These are phyloP conservation scores for Trichosporon sp. DNA, from an alignment of 1,284 basidiomycete species.

Conservation along the genomic window DNA sequence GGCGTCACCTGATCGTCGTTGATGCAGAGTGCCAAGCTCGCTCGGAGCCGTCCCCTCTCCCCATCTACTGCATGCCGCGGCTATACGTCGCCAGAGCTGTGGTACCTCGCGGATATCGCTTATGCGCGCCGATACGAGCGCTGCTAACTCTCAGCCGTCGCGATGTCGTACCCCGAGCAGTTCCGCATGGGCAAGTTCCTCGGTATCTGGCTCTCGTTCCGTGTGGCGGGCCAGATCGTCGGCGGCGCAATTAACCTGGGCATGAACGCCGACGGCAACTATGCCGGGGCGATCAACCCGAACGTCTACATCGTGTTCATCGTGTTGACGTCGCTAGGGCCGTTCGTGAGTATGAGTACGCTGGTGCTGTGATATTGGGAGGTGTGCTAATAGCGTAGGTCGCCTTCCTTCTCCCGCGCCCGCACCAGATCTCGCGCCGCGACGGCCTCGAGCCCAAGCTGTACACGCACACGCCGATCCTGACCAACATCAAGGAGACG, in stretches of 20 bases:
- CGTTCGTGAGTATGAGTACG: background rate
- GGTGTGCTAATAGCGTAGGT: slow-evolving; percentile 47
- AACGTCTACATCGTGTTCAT: slow-evolving; percentile 43
- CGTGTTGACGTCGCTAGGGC: slow-evolving; percentile 41
- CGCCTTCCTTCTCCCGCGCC: slow-evolving; percentile 25
- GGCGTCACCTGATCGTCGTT: too few species aligned
- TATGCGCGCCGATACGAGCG: background rate
- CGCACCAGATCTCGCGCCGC: slow-evolving; percentile 21
- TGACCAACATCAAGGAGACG: slow-evolving; percentile 13
- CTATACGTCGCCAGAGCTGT: too few species aligned
- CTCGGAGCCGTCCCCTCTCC: too few species aligned
- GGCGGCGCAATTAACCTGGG: slow-evolving; percentile 51
- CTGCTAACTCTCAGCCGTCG: slow-evolving; percentile 34
- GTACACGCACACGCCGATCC: slow-evolving; percentile 19
- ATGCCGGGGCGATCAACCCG: slow-evolving; percentile 23
- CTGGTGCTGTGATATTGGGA: background rate
- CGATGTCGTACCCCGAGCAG: slow-evolving; percentile 43
- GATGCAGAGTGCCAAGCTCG: too few species aligned
- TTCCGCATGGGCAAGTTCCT: slow-evolving; percentile 43
- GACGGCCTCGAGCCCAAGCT: slow-evolving; percentile 20
- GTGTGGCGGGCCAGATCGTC: slow-evolving; percentile 44
- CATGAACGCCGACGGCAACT: slow-evolving; percentile 38
- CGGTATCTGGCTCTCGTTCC: slow-evolving; percentile 46
- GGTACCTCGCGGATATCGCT: too few species aligned
- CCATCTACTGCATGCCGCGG: too few species aligned